Base-by-base conservation (phyloP, 129 eudicot species). In the Arctium lappa region DNA sequence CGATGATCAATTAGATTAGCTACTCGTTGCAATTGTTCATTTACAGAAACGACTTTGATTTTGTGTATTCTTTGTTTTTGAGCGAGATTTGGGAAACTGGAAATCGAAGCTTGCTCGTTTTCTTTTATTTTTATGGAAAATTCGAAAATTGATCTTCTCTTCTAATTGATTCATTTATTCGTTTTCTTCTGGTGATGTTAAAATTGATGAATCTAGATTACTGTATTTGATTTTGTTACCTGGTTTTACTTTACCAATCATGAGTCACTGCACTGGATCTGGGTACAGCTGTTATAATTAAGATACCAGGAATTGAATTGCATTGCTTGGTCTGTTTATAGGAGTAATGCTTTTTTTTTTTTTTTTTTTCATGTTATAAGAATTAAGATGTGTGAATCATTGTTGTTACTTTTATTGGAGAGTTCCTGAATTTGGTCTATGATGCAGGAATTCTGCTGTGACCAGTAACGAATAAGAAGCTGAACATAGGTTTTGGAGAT, bases 391-490 rank as follows among this genome's bases (percentile, higher is more conserved):
- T 70, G 63, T 40, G 46, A 50, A 75, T 75, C 70, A 73, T 73
- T 6, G 42, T 80, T 80, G 65, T 40, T 82, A 32, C 29, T 30
- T 82, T 74, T 65, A 65, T 62, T 65, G 16, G 5, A 48, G 34
- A 30, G 74, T 38, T 44, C 2, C 36, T 46, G 18, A 76, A 46
- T 74, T 74, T 46, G 32, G 22, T 63, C 18, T 69, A 11, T 53
- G 34, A 60, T 6, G 38, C 75, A 72, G 78, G 79, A 73, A 62
- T 73, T 73, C 73, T 73, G 77, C 9, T 79, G 44, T 84, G 31
- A 63, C 37, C 38, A 44, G 70, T 84, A 62, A 34, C 18, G 32
- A 65, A 63, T 38, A 79, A 36, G 22, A 73, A 60, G 73, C 84
- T 46, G 56, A 73, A 79, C 34, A 22, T 73, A 22, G 40, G 31